These are phyloP conservation scores for Litsea cubeba DNA, from an alignment of 164 flowering plant genomes.

Conservation along the genomic window DNA sequence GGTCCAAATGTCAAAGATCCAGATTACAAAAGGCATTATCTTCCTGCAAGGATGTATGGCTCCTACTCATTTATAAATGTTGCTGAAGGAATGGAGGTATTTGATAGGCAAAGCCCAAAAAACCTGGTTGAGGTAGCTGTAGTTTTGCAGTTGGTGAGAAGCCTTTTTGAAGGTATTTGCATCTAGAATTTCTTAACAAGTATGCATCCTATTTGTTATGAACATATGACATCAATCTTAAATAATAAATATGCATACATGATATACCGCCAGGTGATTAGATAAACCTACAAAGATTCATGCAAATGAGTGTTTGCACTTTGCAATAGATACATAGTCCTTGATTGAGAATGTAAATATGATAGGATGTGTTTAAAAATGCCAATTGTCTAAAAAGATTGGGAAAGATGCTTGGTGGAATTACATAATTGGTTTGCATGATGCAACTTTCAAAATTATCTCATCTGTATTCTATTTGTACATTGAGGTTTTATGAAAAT, in stretches of 20 bases:
- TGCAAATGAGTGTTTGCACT: too few relatives aligned
- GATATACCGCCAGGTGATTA: slow-evolving; percentile 22
- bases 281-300: not conserved
- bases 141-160: slow-evolving; percentile 24
- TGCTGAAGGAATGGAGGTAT: slow-evolving; percentile 26
- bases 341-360: too few relatives aligned
- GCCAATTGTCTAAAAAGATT: too few relatives aligned
- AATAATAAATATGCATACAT: not conserved
- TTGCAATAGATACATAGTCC: too few relatives aligned
- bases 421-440: too few relatives aligned
- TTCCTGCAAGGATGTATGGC: slow-evolving; percentile 38
- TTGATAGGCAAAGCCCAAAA: slow-evolving; percentile 19
- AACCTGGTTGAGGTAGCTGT: slow-evolving; percentile 43
- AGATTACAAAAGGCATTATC: slow-evolving; percentile 23
- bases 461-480: too few relatives aligned
- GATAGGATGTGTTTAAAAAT: too few relatives aligned
- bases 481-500: too few relatives aligned
- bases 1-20: slow-evolving; percentile 25
- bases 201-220: not conserved
- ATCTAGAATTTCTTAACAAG: not conserved
- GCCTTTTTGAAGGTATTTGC: slow-evolving; percentile 33
- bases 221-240: not conserved
- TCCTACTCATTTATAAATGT: slow-evolving; percentile 44
- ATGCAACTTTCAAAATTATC: too few relatives aligned
- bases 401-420: too few relatives aligned